phyloP scores from a whole-genome alignment of 2,329 filamentous ascomycete species.

The Epichloe uncinata region DNA sequence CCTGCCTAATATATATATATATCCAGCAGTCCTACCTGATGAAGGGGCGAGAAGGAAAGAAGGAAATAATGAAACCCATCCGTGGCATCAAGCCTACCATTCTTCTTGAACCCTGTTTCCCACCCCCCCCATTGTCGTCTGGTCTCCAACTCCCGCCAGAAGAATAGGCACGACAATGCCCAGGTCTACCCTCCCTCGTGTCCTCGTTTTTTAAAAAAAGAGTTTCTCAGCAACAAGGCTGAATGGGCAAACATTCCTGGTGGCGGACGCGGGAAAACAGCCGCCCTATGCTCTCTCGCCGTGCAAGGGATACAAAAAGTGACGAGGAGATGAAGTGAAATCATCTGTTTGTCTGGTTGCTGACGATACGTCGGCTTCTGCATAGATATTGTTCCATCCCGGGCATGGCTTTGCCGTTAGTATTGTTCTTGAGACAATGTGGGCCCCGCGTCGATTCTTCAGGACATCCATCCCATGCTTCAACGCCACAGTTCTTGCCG shows the following conservation, averaged over 20 bases:
- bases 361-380: neutral
- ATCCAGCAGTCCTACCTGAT: neutral
- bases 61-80: neutral
- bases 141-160: neutral
- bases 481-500: no score
- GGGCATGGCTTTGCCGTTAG: conserved; percentile 17
- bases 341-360: neutral
- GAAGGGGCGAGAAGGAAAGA: neutral
- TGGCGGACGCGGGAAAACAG: no score
- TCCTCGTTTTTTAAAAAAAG: no score
- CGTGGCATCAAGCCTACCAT: neutral
- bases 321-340: neutral
- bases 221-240: neutral
- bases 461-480: no score
- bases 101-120: neutral
- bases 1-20: no score
- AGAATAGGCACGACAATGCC: neutral
- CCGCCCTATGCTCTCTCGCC: no score
- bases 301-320: neutral
- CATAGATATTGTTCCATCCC: conserved; percentile 17
- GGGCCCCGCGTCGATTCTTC: neutral
- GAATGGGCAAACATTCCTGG: no score
- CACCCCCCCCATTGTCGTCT: neutral
- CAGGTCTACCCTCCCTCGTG: neutral
- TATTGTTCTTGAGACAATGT: conserved; percentile 20